phyloP scores from a whole-genome alignment of 179 eudicot species.

The Corrigiola litoralis region DNA sequence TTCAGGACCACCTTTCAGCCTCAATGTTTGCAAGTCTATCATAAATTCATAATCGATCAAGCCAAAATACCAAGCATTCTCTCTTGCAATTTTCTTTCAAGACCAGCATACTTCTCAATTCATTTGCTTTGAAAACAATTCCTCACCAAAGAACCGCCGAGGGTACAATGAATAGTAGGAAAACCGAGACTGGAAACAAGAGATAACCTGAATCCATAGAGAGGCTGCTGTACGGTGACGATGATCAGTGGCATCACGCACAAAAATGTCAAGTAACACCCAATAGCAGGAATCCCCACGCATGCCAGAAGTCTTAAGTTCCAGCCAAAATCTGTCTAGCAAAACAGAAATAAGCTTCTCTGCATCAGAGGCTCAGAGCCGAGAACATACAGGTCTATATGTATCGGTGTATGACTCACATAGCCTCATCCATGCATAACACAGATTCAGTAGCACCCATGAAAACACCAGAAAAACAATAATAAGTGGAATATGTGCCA shows the following conservation, averaged over 20 bases:
- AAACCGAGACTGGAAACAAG: background rate
- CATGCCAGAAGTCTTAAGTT: background rate
- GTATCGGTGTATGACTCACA: too few relatives aligned
- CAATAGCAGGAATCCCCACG: background rate
- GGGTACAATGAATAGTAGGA: background rate
- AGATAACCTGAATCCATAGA: background rate
- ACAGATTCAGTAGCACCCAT: background rate
- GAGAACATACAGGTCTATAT: background rate
- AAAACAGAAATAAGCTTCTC: slow-evolving; percentile 1
- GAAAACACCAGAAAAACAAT: background rate
- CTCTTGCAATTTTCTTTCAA: too few relatives aligned
- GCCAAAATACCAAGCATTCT: too few relatives aligned
- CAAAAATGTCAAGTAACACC: slow-evolving; percentile 1
- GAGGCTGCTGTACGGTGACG: background rate
- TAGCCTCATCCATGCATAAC: too few relatives aligned
- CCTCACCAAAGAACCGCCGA: background rate
- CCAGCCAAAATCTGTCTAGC: background rate
- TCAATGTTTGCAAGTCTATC: too few relatives aligned
- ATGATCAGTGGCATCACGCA: background rate
- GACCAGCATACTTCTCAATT: background rate
- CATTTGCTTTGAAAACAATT: background rate
- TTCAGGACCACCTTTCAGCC: too few relatives aligned
- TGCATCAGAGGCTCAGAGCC: background rate
- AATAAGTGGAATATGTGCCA: background rate
- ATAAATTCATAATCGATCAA: too few relatives aligned